Percentiles rank a stretch among this genome's conserved stretches.
These are phyloP conservation scores for Nitzschia sp. DNA, from an alignment of 108 stramenopile genomes.

Conservation along the genomic window DNA sequence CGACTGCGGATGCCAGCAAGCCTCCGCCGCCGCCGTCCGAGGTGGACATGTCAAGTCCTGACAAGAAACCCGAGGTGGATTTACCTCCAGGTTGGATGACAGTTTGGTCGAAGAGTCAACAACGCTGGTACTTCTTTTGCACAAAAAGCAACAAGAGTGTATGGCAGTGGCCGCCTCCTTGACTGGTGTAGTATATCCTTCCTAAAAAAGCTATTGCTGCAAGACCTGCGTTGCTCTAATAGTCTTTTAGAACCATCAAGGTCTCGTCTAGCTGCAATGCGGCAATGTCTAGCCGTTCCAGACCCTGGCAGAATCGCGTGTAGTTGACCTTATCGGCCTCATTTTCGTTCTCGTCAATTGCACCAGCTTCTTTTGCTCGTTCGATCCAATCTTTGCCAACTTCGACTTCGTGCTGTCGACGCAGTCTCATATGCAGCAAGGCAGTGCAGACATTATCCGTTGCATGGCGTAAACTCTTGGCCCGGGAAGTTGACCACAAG, in stretches of 20 bases:
- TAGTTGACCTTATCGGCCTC: constrained; percentile 71
- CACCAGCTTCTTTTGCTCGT: constrained; percentile 63
- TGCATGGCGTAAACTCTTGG: constrained; percentile 37
- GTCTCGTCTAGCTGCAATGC: constrained; percentile 76
- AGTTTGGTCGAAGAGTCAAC: constrained; percentile 76
- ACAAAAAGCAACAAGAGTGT: constrained; percentile 71
- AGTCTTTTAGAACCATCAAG: constrained; percentile 73
- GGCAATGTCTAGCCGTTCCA: constrained; percentile 75
- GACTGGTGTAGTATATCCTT: background rate
- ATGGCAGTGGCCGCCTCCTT: constrained; percentile 71
- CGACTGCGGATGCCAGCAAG: constrained; percentile 3
- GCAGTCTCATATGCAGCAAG: constrained; percentile 55
- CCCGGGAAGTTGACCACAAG: constrained; percentile 60
- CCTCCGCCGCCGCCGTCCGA: constrained; percentile 7
- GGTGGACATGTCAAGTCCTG: constrained; percentile 53
- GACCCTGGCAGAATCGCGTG: constrained; percentile 66
- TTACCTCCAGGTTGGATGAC: constrained; percentile 79
- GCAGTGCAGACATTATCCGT: constrained; percentile 62
- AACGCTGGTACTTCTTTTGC: constrained; percentile 82
- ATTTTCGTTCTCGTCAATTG: constrained; percentile 72
- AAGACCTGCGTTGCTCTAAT: constrained; percentile 17
- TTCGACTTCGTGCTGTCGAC: constrained; percentile 82
- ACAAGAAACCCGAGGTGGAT: constrained; percentile 60
- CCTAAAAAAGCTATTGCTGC: background rate
- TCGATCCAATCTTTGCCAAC: constrained; percentile 85